Conservation (phyloP, 2,329 filamentous ascomycete species). For the Aspergillus spinulosporus region DNA sequence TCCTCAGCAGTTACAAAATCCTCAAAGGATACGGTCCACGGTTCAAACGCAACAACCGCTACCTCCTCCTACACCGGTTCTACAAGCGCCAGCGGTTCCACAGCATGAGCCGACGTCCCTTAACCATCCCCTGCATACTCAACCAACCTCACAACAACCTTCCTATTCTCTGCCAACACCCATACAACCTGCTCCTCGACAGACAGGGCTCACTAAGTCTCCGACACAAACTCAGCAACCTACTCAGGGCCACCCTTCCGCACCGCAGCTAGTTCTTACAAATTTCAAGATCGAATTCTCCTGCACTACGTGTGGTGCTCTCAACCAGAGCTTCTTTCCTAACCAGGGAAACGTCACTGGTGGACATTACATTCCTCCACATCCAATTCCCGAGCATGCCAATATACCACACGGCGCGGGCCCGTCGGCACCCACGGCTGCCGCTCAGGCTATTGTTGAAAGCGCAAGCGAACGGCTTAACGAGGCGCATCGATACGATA, state of each 20-base stretch:
- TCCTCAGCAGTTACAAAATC: slow-evolving; percentile 14
- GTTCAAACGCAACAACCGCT: slow-evolving; percentile 13
- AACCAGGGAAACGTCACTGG: slow-evolving; percentile 40
- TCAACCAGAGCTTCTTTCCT: slow-evolving; percentile 42
- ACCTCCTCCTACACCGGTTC: slow-evolving; percentile 6
- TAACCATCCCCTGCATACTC: slow-evolving; percentile 25
- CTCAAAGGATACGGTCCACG: slow-evolving; percentile 20
- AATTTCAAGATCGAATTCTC: slow-evolving; percentile 45
- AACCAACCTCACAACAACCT: slow-evolving; percentile 26
- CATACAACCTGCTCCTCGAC: slow-evolving; percentile 22
- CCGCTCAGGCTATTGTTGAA: slow-evolving; percentile 19
- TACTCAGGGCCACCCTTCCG: slow-evolving; percentile 31
- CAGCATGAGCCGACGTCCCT: slow-evolving; percentile 26
- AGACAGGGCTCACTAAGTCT: slow-evolving; percentile 25
- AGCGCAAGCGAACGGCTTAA: slow-evolving; percentile 18
- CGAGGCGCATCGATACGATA: slow-evolving; percentile 27
- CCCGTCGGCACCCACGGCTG: slow-evolving; percentile 19
- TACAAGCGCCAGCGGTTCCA: slow-evolving; percentile 24
- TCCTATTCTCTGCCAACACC: slow-evolving; percentile 25
- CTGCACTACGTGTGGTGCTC: slow-evolving; percentile 39
- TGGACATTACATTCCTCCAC: slow-evolving; percentile 30
- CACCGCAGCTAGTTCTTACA: slow-evolving; percentile 34
- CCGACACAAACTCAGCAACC: slow-evolving; percentile 25
- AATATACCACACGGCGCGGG: slow-evolving; percentile 19
- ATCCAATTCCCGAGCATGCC: slow-evolving; percentile 23